Conservation (phyloP, 139 green algal genomes). For the Chlamydomonas urium region DNA sequence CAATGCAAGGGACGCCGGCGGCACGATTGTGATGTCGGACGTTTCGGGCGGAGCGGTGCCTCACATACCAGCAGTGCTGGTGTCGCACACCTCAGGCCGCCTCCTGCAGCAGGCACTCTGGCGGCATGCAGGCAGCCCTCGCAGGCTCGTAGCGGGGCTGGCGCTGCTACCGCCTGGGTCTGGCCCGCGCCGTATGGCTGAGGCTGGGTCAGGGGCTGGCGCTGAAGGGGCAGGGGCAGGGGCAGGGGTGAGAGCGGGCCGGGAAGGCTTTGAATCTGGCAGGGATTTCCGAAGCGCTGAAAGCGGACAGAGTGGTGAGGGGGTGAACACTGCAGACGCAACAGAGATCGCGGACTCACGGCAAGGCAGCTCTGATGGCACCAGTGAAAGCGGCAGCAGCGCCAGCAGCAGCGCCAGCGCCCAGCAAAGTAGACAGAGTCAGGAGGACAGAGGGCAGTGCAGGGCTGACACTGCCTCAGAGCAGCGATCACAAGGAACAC, state of each 20-base stretch:
- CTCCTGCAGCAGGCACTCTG: slow-evolving; percentile 10
- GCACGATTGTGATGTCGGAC: slow-evolving; percentile 28
- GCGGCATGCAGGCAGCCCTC: not conserved
- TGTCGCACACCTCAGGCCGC: not conserved
- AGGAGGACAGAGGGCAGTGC: not conserved
- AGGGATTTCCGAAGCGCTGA: no score
- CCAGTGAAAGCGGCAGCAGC: not conserved
- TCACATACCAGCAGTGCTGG: slow-evolving; percentile 28
- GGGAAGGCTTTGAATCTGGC: not conserved
- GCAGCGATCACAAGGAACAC: not conserved
- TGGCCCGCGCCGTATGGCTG: not conserved
- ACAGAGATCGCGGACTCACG: no score
- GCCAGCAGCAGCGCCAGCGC: no score
- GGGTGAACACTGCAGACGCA: no score
- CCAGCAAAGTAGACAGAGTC: no score
- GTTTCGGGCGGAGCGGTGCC: slow-evolving; percentile 14
- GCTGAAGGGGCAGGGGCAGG: not conserved
- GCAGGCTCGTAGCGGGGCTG: not conserved
- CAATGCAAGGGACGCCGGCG: not conserved
- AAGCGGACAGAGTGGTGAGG: no score
- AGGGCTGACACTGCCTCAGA: not conserved
- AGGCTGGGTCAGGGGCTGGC: not conserved
- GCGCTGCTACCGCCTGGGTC: not conserved
- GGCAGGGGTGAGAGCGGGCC: not conserved
- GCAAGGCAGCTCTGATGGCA: not conserved